Evolutionary conservation across 1,284 basidiomycete species (phyloP).

Genomic region (Mycosarcoma maydis): DNA sequence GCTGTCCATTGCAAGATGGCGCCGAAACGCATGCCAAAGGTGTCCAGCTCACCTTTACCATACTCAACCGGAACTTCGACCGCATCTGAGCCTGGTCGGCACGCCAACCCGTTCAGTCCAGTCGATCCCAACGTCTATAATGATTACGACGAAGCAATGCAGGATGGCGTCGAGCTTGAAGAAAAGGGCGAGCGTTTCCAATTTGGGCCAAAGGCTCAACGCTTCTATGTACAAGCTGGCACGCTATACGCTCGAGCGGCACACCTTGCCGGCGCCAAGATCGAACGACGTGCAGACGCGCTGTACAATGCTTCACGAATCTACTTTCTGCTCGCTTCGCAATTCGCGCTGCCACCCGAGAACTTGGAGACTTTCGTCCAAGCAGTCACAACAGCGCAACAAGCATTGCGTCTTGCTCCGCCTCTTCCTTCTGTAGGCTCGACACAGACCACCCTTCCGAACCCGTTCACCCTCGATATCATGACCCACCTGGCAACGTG

Average conservation of each 20-base stretch:
- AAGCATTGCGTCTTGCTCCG: slow-evolving; percentile 32
- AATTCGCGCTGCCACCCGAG: slow-evolving; percentile 42
- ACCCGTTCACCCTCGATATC: slow-evolving; percentile 48
- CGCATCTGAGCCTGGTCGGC: slow-evolving; percentile 9
- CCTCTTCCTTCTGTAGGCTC: slow-evolving; percentile 1
- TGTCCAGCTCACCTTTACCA: slow-evolving; percentile 19
- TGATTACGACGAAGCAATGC: slow-evolving; percentile 51
- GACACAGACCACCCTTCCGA: slow-evolving; percentile 16
- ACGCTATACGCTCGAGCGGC: slow-evolving; percentile 34
- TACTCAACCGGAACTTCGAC: background rate
- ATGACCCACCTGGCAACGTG: slow-evolving; percentile 38
- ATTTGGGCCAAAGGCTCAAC: slow-evolving; percentile 47
- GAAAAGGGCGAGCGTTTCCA: slow-evolving; percentile 56
- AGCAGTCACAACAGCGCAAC: slow-evolving; percentile 19
- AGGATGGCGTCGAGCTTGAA: slow-evolving; percentile 52
- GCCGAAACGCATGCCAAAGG: slow-evolving; percentile 35
- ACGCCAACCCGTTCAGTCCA: slow-evolving; percentile 19
- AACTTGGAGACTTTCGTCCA: slow-evolving; percentile 25
- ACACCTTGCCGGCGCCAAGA: slow-evolving; percentile 13
- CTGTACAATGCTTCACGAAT: slow-evolving; percentile 45
- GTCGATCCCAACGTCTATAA: slow-evolving; percentile 34
- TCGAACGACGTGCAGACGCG: slow-evolving; percentile 23
- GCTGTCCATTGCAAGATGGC: slow-evolving; percentile 22
- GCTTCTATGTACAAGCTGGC: slow-evolving; percentile 44
- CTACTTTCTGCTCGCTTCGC: slow-evolving; percentile 46